Evolutionary conservation across 352 stramenopile species (phyloP).

Genomic region (Pythium oligandrum): DNA sequence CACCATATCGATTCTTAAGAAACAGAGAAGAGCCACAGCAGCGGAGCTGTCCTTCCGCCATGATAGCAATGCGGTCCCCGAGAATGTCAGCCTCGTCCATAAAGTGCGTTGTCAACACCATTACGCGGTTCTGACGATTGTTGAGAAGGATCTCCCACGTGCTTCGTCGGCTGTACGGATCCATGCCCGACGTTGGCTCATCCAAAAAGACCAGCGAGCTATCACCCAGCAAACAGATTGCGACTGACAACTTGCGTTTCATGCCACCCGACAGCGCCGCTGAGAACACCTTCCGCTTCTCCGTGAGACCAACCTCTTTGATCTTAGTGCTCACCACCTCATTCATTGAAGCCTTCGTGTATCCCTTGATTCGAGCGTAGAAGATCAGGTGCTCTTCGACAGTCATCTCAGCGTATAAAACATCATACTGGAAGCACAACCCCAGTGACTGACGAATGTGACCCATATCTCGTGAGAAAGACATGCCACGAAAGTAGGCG

Average conservation of each 20-base stretch:
- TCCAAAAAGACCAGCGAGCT: constrained; percentile 81
- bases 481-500: constrained; percentile 42
- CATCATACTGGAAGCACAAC: constrained; percentile 79
- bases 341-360: constrained; percentile 27
- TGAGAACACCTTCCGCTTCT: constrained; percentile 41
- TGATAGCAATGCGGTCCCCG: constrained; percentile 74
- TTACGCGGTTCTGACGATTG: constrained; percentile 45
- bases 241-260: constrained; percentile 87
- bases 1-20: constrained; percentile 62
- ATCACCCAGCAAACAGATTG: constrained; percentile 79
- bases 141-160: constrained; percentile 80
- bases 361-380: constrained; percentile 57
- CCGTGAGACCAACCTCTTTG: constrained; percentile 51
- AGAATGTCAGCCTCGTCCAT: constrained; percentile 93
- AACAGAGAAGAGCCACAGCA: constrained; percentile 66
- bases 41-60: constrained; percentile 59
- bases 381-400: constrained; percentile 69
- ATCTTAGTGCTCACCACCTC: constrained; percentile 34
- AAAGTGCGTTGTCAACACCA: constrained; percentile 92
- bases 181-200: constrained; percentile 92
- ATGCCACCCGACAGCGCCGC: constrained; percentile 77
- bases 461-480: constrained; percentile 61
- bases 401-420: constrained; percentile 73
- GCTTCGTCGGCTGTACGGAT: constrained; percentile 91
- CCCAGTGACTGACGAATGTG: constrained; percentile 56